phyloP scores from a whole-genome alignment of 495 filamentous ascomycete genomes.

The Tuber umbilicatum region DNA sequence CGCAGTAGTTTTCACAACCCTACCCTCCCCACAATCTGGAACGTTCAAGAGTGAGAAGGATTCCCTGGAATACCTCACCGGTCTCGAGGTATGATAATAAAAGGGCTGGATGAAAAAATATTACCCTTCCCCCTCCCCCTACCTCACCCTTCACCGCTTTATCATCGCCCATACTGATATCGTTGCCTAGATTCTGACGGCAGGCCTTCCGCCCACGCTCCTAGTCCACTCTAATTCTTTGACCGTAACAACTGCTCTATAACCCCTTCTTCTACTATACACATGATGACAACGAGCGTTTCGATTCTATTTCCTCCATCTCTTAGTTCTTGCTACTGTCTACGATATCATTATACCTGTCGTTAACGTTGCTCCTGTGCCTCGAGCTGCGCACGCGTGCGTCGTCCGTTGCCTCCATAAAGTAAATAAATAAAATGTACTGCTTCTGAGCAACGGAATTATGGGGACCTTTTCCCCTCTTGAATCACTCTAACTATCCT shows the following conservation, averaged over 20 bases:
- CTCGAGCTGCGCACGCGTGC: not conserved
- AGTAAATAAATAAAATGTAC: not conserved
- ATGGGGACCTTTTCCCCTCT: constrained; percentile 11
- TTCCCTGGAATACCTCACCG: constrained; percentile 64
- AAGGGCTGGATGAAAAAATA: not conserved
- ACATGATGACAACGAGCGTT: not conserved
- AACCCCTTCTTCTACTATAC: not conserved
- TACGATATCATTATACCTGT: not conserved
- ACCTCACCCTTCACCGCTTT: not conserved
- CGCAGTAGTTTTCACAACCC: constrained; percentile 73
- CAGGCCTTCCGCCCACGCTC: constrained; percentile 35
- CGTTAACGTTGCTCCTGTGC: not conserved
- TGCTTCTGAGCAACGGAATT: not conserved
- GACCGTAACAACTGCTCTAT: constrained; percentile 82
- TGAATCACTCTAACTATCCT: not conserved
- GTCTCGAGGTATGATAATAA: constrained; percentile 56
- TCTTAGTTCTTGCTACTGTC: not conserved
- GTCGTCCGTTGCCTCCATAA: not conserved
- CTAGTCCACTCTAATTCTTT: constrained; percentile 85
- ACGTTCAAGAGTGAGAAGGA: constrained; percentile 63
- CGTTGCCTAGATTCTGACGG: constrained; percentile 56
- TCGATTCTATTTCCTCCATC: not conserved
- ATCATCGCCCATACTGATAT: constrained; percentile 32
- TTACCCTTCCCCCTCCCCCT: not conserved
- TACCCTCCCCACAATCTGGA: constrained; percentile 70